A percentile compares a stretch with the other conserved stretches of the same genome.
Conservation (phyloP, 2,329 filamentous ascomycete species). For the Thelonectria blattea region DNA sequence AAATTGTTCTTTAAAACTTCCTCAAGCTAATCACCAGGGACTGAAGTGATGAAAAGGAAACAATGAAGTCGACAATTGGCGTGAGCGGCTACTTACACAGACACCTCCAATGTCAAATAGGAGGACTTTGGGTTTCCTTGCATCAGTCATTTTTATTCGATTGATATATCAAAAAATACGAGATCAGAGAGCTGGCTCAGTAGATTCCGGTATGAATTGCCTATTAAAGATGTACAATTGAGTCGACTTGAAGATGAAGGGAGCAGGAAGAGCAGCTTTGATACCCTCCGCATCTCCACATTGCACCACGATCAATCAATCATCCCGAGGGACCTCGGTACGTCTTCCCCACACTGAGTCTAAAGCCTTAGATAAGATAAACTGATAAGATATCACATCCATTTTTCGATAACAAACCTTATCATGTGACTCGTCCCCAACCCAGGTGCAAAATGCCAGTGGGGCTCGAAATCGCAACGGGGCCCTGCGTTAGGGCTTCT, state of each 20-base stretch:
- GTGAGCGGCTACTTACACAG: slow-evolving; percentile 70
- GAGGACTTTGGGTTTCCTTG: slow-evolving; percentile 70
- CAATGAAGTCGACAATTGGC: neutral
- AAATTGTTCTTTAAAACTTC: neutral
- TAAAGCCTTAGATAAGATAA: slow-evolving; percentile 23
- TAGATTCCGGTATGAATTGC: too few relatives aligned
- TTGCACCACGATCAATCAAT: slow-evolving; percentile 14
- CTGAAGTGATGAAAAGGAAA: neutral
- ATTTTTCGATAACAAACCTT: neutral
- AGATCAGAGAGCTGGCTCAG: too few relatives aligned
- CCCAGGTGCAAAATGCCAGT: slow-evolving; percentile 36
- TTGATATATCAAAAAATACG: neutral
- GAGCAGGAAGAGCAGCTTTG: neutral
- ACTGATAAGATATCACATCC: neutral
- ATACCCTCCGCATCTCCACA: slow-evolving; percentile 19
- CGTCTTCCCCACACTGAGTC: slow-evolving; percentile 24
- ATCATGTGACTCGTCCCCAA: slow-evolving; percentile 50
- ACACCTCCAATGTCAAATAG: slow-evolving; percentile 97
- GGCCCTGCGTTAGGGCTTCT: slow-evolving; percentile 47
- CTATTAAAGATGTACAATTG: slow-evolving; percentile 1
- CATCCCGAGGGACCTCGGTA: slow-evolving; percentile 34
- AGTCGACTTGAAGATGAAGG: neutral
- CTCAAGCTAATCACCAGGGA: neutral
- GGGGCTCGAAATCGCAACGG: slow-evolving; percentile 29
- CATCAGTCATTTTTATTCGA: slow-evolving; percentile 48